phyloP scores from a whole-genome alignment of 352 stramenopile species.

The Globisporangium spinosum region DNA sequence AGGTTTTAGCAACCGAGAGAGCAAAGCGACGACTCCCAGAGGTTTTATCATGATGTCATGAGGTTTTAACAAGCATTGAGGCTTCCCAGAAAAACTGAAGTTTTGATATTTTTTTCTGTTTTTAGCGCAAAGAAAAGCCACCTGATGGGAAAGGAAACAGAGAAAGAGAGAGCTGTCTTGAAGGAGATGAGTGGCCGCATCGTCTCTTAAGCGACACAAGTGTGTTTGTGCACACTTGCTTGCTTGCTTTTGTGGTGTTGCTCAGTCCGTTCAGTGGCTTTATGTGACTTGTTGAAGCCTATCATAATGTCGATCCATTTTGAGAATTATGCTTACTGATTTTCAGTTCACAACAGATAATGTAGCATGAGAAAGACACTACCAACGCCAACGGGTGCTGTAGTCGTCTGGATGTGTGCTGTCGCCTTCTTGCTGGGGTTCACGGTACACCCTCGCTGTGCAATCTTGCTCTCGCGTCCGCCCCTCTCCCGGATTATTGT shows the following conservation, averaged over 20 bases:
- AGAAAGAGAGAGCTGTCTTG: neutral
- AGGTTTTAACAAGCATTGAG: neutral
- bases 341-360: no score
- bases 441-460: neutral
- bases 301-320: no score
- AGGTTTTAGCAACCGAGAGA: neutral
- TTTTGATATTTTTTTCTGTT: slow-evolving; percentile 13
- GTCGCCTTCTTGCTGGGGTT: neutral
- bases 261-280: neutral
- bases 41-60: slow-evolving; percentile 11
- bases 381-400: no score
- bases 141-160: neutral
- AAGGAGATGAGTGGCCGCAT: neutral
- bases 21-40: neutral
- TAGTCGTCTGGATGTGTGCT: neutral
- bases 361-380: neutral
- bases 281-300: neutral
- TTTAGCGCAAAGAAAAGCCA: neutral
- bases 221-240: neutral
- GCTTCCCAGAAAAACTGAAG: slow-evolving; percentile 10
- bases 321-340: no score
- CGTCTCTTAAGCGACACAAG: neutral
- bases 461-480: neutral
- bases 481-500: neutral
- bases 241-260: neutral